Evolutionary conservation across 495 filamentous ascomycete genomes (phyloP).

Genomic region (Cairneyella variabilis): DNA sequence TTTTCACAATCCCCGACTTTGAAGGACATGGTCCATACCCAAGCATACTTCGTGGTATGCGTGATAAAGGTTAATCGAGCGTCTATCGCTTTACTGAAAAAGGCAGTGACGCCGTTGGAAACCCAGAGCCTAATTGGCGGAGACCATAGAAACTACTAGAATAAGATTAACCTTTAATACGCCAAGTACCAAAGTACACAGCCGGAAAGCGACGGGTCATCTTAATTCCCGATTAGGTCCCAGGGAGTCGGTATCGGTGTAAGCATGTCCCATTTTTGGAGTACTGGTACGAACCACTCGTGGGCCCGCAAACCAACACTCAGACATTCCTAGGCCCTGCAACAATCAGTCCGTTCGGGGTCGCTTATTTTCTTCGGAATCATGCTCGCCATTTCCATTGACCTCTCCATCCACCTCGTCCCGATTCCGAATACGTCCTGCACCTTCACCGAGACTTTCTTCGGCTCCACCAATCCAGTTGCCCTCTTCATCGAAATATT

Average conservation of each 20-base stretch:
- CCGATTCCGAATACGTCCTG: constrained; percentile 41
- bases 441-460: constrained; percentile 33
- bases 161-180: no score
- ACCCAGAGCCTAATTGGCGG: no score
- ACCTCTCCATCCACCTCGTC: constrained; percentile 30
- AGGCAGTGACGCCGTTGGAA: no score
- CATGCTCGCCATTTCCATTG: constrained; percentile 18
- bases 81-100: no score
- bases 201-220: no score
- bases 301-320: background rate
- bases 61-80: no score
- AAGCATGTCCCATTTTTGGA: background rate
- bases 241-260: background rate
- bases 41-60: no score
- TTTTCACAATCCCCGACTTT: no score
- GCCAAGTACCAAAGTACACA: no score
- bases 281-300: background rate
- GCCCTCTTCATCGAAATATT: constrained; percentile 59
- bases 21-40: no score
- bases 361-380: constrained; percentile 22
- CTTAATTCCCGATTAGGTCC: background rate
- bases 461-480: constrained; percentile 57
- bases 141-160: no score
- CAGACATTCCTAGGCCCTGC: no score
- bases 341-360: constrained; percentile 22